phyloP scores from a whole-genome alignment of 1,139 yeast species.

The Debaryomyces sp. region DNA sequence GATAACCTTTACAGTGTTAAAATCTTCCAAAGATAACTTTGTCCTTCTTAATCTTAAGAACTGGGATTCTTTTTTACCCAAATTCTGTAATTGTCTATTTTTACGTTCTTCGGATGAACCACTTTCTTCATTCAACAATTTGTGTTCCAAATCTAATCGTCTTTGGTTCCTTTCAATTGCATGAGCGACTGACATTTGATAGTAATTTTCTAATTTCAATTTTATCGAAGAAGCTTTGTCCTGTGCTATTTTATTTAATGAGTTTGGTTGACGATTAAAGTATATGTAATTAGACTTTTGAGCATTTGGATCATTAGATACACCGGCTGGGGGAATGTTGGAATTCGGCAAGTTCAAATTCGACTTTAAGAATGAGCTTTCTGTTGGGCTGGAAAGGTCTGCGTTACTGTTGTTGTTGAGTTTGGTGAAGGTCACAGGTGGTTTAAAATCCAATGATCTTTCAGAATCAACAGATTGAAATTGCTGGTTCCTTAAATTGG shows the following conservation, averaged over 20 bases:
- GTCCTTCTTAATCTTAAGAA: constrained; percentile 76
- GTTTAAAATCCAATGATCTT: constrained; percentile 39
- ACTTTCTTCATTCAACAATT: constrained; percentile 62
- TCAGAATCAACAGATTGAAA: constrained; percentile 44
- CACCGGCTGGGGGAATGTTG: background rate
- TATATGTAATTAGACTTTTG: constrained; percentile 53
- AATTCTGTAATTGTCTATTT: constrained; percentile 67
- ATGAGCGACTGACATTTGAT: constrained; percentile 75
- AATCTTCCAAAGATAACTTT: constrained; percentile 71
- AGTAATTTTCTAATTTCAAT: constrained; percentile 69
- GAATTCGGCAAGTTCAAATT: constrained; percentile 7
- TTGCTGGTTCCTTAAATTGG: constrained; percentile 15
- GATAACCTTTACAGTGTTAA: constrained; percentile 76
- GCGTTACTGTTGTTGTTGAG: constrained; percentile 45
- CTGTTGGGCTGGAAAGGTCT: constrained; percentile 37
- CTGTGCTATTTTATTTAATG: constrained; percentile 63
- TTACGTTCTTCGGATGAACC: constrained; percentile 69
- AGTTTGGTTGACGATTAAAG: constrained; percentile 86
- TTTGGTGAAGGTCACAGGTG: constrained; percentile 48
- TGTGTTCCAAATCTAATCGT: constrained; percentile 71
- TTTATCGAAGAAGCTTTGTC: constrained; percentile 77
- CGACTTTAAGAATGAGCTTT: constrained; percentile 28
- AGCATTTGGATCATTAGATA: background rate
- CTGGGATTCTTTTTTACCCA: constrained; percentile 79
- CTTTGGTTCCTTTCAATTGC: constrained; percentile 84